Evolutionary conservation across 495 filamentous ascomycete species (phyloP), one percentile per base, ranked within the genome.

Genomic region (Hypoxylon perforatum): DNA sequence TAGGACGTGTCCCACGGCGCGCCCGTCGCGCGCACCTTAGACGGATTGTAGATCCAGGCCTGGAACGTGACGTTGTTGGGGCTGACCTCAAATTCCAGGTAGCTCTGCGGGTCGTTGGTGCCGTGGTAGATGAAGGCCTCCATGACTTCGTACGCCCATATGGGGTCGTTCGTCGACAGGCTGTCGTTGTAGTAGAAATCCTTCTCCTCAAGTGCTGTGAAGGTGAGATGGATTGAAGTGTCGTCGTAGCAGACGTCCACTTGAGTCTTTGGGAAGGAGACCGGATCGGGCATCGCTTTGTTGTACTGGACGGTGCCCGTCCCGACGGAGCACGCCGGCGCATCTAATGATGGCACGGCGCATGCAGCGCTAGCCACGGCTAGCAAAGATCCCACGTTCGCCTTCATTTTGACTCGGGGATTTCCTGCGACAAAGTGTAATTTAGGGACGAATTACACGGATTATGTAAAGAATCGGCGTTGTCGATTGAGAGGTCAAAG

Each of bases 41-140:
- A 72, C 9, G 61, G 71, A 59, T 77, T 77, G 66, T 72, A 73
- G 52, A 77, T 75, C 66, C 73, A 77, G 12, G 73, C 73, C 66
- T 77, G 75, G 65, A 71, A 77, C 10, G 75, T 77, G 52, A 75
- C 61, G 15, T 77, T 77, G 57, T 75, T 75, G 54, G 75, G 75
- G 61, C 45, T 74, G 11, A 77, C 73, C 59, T 77, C 75, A 46
- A 77, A 69, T 64, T 77, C 75, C 49, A 77, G 62, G 53, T 77
- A 77, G 1, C 47, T 67, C 53, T 65, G 56, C 4, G 75, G 75
- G 60, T 77, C 75, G 28, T 71, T 70, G 38, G 67, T 74, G 19
- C 75, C 75, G 39, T 62, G 70, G 44, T 72, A 69, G 51, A 77
- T 53, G 50, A 77, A 77, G 1, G 55, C 66, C 57, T 77, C 75